phyloP scores from a whole-genome alignment of 306 rosid species.

The Luffa aegyptiaca region DNA sequence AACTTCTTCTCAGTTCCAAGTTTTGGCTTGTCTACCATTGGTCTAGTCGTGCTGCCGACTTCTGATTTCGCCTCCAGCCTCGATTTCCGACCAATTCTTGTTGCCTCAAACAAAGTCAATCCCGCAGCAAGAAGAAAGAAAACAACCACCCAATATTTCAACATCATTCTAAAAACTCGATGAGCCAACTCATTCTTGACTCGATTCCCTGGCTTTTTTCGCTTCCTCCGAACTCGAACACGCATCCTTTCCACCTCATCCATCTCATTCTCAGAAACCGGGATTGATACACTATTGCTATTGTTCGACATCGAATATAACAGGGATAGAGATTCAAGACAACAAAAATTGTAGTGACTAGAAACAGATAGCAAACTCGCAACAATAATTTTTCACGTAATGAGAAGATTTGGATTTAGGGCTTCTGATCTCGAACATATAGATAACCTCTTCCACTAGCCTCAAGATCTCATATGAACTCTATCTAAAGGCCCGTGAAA shows the following conservation, averaged over 20 bases:
- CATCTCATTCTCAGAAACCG: conserved; percentile 64
- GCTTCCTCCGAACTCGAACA: conserved; percentile 62
- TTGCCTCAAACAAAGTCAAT: conserved; percentile 50
- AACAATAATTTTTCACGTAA: neutral
- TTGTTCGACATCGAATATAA: conserved; percentile 33
- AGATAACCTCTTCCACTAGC: neutral
- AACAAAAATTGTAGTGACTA: neutral
- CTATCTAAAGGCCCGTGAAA: neutral
- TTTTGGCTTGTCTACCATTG: neutral
- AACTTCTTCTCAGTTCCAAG: conserved; percentile 3
- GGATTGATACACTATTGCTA: conserved; percentile 45
- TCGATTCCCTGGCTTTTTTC: conserved; percentile 45
- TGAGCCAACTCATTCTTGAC: conserved; percentile 22
- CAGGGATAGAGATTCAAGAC: neutral
- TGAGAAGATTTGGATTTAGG: neutral
- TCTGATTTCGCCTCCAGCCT: conserved; percentile 10
- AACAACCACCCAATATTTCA: conserved; percentile 58
- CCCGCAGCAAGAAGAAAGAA: conserved; percentile 42
- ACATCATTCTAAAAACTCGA: conserved; percentile 33
- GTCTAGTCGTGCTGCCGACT: neutral
- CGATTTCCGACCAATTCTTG: conserved; percentile 38
- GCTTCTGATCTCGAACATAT: neutral
- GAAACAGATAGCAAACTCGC: neutral
- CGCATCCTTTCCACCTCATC: conserved; percentile 78
- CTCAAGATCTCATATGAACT: neutral